Evolutionary conservation across 805 yeast species (phyloP).

Genomic region (Saturnispora mendoncae): DNA sequence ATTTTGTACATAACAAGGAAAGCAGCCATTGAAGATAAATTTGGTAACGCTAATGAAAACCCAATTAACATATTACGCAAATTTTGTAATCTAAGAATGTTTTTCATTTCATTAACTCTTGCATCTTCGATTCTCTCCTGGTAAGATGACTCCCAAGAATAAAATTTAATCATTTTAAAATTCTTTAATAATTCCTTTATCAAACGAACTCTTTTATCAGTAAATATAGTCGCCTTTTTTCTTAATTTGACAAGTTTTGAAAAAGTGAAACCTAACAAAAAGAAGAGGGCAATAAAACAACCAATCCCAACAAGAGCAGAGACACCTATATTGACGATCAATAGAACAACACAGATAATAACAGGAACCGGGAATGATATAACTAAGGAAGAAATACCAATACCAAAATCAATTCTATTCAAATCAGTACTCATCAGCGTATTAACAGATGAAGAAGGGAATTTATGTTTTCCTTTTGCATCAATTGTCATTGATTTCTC

Average conservation of each 20-base stretch:
- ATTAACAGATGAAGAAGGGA: slow-evolving; percentile 64
- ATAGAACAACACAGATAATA: slow-evolving; percentile 52
- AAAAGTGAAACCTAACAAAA: slow-evolving; percentile 37
- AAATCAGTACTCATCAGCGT: slow-evolving; percentile 76
- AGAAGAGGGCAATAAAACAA: slow-evolving; percentile 42
- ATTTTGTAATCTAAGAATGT: slow-evolving; percentile 51
- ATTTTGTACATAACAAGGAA: slow-evolving; percentile 35
- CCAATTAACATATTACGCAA: slow-evolving; percentile 53
- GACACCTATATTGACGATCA: slow-evolving; percentile 62
- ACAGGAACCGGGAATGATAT: slow-evolving; percentile 56
- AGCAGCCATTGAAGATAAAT: slow-evolving; percentile 58
- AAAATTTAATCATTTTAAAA: slow-evolving; percentile 73
- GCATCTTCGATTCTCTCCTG: slow-evolving; percentile 42
- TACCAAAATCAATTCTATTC: slow-evolving; percentile 66
- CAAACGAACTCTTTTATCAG: slow-evolving; percentile 68
- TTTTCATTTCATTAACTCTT: slow-evolving; percentile 54
- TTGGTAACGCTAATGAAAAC: slow-evolving; percentile 49
- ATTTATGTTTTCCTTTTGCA: slow-evolving; percentile 51
- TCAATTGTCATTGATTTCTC: slow-evolving; percentile 58
- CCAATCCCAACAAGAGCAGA: slow-evolving; percentile 65
- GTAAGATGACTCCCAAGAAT: slow-evolving; percentile 86
- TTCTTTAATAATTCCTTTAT: slow-evolving; percentile 74
- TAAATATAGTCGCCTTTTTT: slow-evolving; percentile 45
- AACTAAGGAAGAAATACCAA: slow-evolving; percentile 58
- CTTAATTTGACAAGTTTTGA: slow-evolving; percentile 46